Base-by-base conservation (phyloP, 768 basidiomycete genomes). In the Pisolithus microcarpus region DNA sequence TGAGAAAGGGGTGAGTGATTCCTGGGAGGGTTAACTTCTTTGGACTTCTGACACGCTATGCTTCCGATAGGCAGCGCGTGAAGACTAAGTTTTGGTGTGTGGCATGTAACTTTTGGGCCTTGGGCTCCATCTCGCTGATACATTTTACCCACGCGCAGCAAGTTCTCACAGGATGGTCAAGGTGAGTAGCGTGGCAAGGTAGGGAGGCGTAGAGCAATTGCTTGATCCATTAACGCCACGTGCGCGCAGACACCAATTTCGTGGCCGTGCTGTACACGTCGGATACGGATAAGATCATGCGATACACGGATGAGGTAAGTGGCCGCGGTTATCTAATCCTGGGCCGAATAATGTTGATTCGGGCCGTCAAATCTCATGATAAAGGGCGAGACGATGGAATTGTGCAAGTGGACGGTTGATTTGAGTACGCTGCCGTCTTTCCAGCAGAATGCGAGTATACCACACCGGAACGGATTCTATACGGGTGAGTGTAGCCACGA, bases 381-480 rank as follows among this genome's bases (percentile, higher is more conserved):
- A 52, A 54, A 78, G 75, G 86, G 86, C 26, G 86, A 86, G 60
- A 82, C 79, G 4, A 70, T 63, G 53, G 86, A 89, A 62, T 68
- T 89, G 43, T 89, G 87, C 71, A 84, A 86, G 69, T 92, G 90
- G 90, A 91, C 85, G 9, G 89, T 92, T 31, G 85, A 92, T 66
- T 74, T 92, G 46, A 79, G 80, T 39, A 76, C 84, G 23, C 68
- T 92, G 48, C 90, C 90, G 37, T 81, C 80, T 45, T 91, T 91
- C 73, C 83, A 79, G 63, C 80, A 82, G 54, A 83, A 85, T 56
- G 84, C 85, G 46, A 70, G 68, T n/a, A 60, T 72, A 51, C 75
- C 80, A 9, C 73, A 76, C 39, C 64, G 70, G 37, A 72, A 73
- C 45, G 88, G 87, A 8, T 91, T 91, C 68, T 92, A 87, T 61